Evolutionary conservation across 169 alveolate species (phyloP).

Genomic region (Plasmodium berghei): DNA sequence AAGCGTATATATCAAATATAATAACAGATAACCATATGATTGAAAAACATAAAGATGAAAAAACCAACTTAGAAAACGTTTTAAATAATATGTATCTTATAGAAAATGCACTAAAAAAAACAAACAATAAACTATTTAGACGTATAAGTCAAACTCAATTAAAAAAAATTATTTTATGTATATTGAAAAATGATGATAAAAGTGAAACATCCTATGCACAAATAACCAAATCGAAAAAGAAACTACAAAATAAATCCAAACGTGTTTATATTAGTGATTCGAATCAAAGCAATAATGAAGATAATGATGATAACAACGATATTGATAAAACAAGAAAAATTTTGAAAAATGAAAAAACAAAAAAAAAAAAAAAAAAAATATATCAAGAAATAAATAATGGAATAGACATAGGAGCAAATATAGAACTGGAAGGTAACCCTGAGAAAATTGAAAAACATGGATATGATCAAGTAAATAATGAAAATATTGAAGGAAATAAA

Average conservation of each 20-base stretch:
- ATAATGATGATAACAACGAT: background rate
- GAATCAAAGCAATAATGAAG: background rate
- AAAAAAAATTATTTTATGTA: conserved; percentile 22
- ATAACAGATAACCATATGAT: conserved; percentile 35
- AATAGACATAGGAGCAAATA: background rate
- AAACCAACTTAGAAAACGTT: conserved; percentile 22
- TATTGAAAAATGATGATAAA: conserved; percentile 2
- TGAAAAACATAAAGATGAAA: conserved; percentile 31
- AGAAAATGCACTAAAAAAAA: conserved; percentile 16
- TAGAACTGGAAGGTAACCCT: no score
- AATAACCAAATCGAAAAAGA: background rate
- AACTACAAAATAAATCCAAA: background rate
- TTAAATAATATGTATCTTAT: conserved; percentile 25
- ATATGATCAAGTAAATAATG: background rate
- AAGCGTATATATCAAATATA: conserved; percentile 31
- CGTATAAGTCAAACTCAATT: conserved; percentile 27
- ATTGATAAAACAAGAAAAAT: background rate
- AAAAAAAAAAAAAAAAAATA: background rate
- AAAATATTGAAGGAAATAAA: background rate
- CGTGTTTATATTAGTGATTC: no score
- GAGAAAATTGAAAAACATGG: no score
- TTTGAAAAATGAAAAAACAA: background rate
- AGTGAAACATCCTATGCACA: background rate
- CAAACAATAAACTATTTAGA: conserved; percentile 17
- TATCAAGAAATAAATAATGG: background rate